phyloP scores from a whole-genome alignment of 371 early-diverging fungal genomes.

The Phascolomyces articulosus region DNA sequence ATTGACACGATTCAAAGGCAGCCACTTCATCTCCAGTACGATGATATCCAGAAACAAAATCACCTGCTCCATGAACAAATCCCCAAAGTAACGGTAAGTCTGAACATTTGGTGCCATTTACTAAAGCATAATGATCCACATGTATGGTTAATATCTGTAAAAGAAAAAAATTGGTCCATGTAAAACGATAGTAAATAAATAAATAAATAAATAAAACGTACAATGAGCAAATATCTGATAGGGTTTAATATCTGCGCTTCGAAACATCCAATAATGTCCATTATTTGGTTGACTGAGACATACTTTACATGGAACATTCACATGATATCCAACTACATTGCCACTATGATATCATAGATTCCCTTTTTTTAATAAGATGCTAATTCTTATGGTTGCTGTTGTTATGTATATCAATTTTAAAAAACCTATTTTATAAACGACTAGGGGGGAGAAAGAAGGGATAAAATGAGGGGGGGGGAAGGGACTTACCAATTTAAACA shows the following conservation, averaged over 20 bases:
- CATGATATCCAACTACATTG: constrained; percentile 47
- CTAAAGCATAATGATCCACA: neutral
- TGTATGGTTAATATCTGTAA: no score
- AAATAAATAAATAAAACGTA: constrained; percentile 11
- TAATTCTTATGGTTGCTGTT: no score
- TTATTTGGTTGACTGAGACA: constrained; percentile 40
- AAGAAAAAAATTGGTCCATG: no score
- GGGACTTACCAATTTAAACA: constrained; percentile 36
- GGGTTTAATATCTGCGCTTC: constrained; percentile 26
- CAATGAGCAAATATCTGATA: constrained; percentile 32
- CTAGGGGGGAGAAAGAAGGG: no score
- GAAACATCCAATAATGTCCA: constrained; percentile 54
- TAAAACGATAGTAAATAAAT: no score
- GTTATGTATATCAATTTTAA: no score
- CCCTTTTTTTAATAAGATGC: neutral
- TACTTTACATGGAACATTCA: constrained; percentile 45
- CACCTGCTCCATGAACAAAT: constrained; percentile 37
- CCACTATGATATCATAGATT: constrained; percentile 25
- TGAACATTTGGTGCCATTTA: constrained; percentile 18
- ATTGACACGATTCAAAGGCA: constrained; percentile 34
- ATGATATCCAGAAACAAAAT: constrained; percentile 27
- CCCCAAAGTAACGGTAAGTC: constrained; percentile 46
- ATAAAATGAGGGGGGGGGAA: no score
- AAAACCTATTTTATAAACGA: no score
- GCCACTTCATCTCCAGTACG: constrained; percentile 27